Base-by-base conservation (phyloP, 2,329 filamentous ascomycete species). In the Sclerotinia sclerotiorum region DNA sequence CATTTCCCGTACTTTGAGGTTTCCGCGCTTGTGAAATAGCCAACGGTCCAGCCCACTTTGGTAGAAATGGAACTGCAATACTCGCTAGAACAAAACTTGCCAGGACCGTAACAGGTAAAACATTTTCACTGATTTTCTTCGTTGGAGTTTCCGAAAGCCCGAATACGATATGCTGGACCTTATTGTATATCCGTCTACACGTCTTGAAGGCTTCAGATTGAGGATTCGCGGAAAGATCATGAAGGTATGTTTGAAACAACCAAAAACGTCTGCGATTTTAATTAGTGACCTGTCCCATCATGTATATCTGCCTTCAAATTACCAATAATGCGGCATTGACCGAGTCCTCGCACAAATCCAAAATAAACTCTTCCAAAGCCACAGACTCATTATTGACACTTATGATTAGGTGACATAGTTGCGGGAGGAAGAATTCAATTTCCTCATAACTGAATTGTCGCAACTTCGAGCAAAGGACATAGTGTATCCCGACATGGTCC, bases 371-470 rank as follows among this genome's bases (percentile, higher is more conserved):
- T 81, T 95, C 92, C 79, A 95, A 80, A 61, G 92, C 92, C 91
- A 95, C 94, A 74, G 91, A 94, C 83, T 95, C 92, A 80, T 94
- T 95, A 83, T 94, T 88, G 79, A 94, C 87, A 80, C 90, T 94
- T 77, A 95, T 91, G 81, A 94, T 88, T 72, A 95, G 88, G 81
- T 95, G 92, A 79, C 92, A 95, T 83, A 95, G 83, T 83, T 93
- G 90, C 71, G 92, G 92, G 62, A 95, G 85, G 83, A 94, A 95
- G 88, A 95, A 95, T 81, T 95, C 92, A 78, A 95, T 94, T 81
- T 95, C 91, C 83, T 93, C 90, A 82, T 94, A 95, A 72, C 90
- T 90, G 78, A 95, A 95, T 80, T 92, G 90, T 78, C 92, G 91
- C 78, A 95, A 85, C 86, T 95, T 95, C 76, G 90, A 90, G 84